Conservation (phyloP, 305 asterid species). For the Striga hermonthica region DNA sequence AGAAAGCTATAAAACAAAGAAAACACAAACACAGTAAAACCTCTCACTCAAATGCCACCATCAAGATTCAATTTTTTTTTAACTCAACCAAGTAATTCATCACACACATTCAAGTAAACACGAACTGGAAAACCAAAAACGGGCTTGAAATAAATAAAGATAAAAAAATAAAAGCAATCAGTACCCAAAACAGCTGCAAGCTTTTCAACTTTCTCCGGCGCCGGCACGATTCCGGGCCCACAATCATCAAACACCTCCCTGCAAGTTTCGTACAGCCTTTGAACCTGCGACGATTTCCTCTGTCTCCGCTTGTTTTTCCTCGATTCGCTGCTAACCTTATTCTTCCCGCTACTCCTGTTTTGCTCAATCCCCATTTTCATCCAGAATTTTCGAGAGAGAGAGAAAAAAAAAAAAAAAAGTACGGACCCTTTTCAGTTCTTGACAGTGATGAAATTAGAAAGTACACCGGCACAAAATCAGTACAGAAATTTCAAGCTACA, state of each 20-base stretch:
- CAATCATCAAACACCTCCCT: conserved; percentile 68
- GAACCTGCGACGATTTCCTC: conserved; percentile 48
- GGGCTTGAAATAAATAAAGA: background rate
- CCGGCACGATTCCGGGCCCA: conserved; percentile 73
- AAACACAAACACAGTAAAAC: background rate
- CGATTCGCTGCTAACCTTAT: conserved; percentile 47
- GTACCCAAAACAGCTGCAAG: conserved; percentile 69
- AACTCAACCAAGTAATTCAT: background rate
- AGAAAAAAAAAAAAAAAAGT: background rate
- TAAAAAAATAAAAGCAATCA: background rate
- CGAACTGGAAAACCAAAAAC: background rate
- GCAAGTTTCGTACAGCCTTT: conserved; percentile 66
- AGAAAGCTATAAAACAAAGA: too few relatives aligned
- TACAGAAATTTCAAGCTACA: background rate
- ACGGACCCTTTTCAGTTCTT: background rate
- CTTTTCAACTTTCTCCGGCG: conserved; percentile 54
- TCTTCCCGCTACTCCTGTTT: conserved; percentile 46
- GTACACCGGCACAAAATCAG: background rate
- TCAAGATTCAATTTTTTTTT: background rate
- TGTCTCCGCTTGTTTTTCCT: conserved; percentile 45
- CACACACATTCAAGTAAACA: too few relatives aligned
- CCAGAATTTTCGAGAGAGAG: background rate
- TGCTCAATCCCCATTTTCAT: conserved; percentile 71
- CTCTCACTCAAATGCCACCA: too few relatives aligned
- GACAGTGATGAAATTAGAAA: background rate